phyloP scores from a whole-genome alignment of 495 filamentous ascomycete species.

The Clohesyomyces aquaticus region DNA sequence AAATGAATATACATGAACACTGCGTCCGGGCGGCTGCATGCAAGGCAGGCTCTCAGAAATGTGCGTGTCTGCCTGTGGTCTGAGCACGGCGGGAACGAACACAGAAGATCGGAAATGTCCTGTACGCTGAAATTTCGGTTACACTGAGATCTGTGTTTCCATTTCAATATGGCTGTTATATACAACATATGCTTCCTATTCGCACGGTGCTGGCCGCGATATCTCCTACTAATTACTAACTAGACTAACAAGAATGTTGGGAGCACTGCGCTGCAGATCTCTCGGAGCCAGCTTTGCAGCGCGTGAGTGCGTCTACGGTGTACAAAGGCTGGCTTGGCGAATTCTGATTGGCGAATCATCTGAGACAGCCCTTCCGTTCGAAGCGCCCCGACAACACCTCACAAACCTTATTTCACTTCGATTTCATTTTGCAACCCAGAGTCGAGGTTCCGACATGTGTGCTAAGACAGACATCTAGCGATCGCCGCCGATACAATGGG shows the following conservation, averaged over 20 bases:
- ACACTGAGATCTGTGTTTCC: background rate
- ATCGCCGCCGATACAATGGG: background rate
- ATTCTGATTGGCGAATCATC: background rate
- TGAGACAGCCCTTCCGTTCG: no score
- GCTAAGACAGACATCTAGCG: background rate
- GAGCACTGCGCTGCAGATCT: no score
- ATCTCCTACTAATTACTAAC: no score
- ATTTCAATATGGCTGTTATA: background rate
- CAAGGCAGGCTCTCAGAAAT: background rate
- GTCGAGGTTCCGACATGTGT: background rate
- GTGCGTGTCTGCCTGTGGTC: background rate
- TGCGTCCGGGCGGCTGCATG: background rate
- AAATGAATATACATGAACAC: constrained; percentile 19
- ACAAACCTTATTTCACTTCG: background rate
- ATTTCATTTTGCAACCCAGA: background rate
- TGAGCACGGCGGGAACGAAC: constrained; percentile 15
- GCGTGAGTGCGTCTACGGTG: no score
- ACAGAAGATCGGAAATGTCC: background rate
- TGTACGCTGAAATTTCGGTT: background rate
- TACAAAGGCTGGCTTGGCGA: no score
- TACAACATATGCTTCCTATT: background rate
- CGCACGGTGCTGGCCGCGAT: no score
- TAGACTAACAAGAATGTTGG: no score
- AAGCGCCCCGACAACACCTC: no score
- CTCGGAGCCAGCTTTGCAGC: no score